phyloP scores from a whole-genome alignment of 2,329 filamentous ascomycete species.

The Volutella citrinella region DNA sequence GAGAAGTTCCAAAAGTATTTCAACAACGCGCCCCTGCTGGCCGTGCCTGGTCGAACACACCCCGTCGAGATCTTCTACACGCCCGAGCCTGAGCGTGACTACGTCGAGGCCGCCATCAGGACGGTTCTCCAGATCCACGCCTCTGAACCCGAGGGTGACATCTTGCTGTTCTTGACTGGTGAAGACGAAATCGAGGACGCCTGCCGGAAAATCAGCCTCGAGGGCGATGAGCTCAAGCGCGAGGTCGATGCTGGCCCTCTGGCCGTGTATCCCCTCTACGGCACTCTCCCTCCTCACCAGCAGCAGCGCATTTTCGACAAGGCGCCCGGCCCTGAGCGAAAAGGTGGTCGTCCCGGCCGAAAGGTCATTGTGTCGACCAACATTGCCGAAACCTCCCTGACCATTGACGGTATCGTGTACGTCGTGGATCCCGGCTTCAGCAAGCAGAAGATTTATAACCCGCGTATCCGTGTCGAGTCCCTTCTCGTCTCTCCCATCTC shows the following conservation, averaged over 20 bases:
- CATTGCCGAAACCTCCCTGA: slow-evolving; percentile 95
- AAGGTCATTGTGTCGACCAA: slow-evolving; percentile 96
- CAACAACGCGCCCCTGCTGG: slow-evolving; percentile 86
- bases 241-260: slow-evolving; percentile 91
- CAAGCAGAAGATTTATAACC: slow-evolving; percentile 99
- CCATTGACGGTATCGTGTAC: slow-evolving; percentile 98
- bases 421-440: slow-evolving; percentile 99
- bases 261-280: slow-evolving; percentile 89
- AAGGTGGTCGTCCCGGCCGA: slow-evolving; percentile 81
- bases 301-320: slow-evolving; percentile 95
- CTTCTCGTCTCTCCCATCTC: slow-evolving; percentile 97
- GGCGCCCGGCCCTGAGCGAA: slow-evolving; percentile 68
- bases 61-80: slow-evolving; percentile 99
- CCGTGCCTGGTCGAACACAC: slow-evolving; percentile 91
- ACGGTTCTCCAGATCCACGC: slow-evolving; percentile 97
- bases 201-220: slow-evolving; percentile 83
- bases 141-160: slow-evolving; percentile 86
- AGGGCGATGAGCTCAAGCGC: slow-evolving; percentile 85
- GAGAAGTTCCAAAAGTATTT: slow-evolving; percentile 99
- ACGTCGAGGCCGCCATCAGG: slow-evolving; percentile 90
- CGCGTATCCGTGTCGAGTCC: slow-evolving; percentile 92
- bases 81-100: slow-evolving; percentile 91
- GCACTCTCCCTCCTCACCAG: slow-evolving; percentile 84
- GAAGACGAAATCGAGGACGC: slow-evolving; percentile 99
- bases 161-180: slow-evolving; percentile 91